phyloP scores from a whole-genome alignment of 2,329 filamentous ascomycete species.

The Aspergillus pseudonomiae region DNA sequence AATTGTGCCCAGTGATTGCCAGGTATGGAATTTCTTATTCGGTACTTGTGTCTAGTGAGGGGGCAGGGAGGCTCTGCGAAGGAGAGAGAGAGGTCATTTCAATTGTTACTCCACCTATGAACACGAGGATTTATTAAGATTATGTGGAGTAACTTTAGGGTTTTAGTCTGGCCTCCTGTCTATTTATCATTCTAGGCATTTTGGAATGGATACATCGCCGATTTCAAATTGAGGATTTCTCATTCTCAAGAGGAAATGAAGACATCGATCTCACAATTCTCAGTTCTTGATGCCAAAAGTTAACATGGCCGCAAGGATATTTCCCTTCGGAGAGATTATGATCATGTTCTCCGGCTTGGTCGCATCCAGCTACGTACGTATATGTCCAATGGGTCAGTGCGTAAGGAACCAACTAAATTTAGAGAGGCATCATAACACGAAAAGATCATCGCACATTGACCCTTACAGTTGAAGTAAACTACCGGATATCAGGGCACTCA shows the following conservation, averaged over 20 bases:
- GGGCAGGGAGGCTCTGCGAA: too few relatives aligned
- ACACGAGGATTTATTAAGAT: neutral
- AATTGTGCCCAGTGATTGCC: too few relatives aligned
- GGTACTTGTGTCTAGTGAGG: too few relatives aligned
- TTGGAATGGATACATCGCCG: too few relatives aligned
- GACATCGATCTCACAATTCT: neutral
- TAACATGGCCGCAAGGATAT: too few relatives aligned
- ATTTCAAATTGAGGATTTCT: too few relatives aligned
- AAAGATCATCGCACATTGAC: neutral
- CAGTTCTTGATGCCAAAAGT: neutral
- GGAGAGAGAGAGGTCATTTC: too few relatives aligned
- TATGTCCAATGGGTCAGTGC: too few relatives aligned
- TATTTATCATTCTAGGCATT: too few relatives aligned
- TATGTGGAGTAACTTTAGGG: neutral
- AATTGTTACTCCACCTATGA: too few relatives aligned
- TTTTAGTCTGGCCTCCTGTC: neutral
- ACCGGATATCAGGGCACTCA: neutral
- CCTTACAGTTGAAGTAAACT: neutral
- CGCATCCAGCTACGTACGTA: neutral
- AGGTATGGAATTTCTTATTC: too few relatives aligned
- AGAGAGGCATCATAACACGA: neutral
- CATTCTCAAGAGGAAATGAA: too few relatives aligned
- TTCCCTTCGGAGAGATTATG: neutral
- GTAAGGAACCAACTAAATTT: neutral
- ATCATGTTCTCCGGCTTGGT: neutral